Evolutionary conservation across 768 basidiomycete species (phyloP), one percentile per base, ranked within the genome.

Genomic region (Boletus rex-veris): DNA sequence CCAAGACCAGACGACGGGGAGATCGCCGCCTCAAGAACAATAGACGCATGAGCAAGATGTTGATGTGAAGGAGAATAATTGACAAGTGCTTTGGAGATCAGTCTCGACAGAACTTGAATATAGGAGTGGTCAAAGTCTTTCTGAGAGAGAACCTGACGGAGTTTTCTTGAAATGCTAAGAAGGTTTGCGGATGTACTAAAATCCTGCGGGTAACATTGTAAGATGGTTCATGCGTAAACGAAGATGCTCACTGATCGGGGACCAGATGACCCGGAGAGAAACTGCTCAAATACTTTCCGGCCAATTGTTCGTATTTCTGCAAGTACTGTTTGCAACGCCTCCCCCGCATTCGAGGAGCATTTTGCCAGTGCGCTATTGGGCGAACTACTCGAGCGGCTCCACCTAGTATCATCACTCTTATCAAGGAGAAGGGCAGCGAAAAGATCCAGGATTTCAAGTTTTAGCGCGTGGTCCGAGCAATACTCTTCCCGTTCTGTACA

Each of bases 1-100:
- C 86, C 88, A 24, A 82, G 74, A 5, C 95, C 94, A n/a, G 82
- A 79, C 7, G 83, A 81, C 15, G 84, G 77, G 3, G 80, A 80
- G 15, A 88, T 74, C 4, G 74, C 63, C 5, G 75, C 68, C 36
- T 77, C 73, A 4, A 95, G 72, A 7, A 63, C 60, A 31, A 71
- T 52, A 7, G 73, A 72, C 26, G 67, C 60, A n/a, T 49, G 45
- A 9, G 59, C 61, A 30, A 84, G 62, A 24, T 61, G 48, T 1
- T 51, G 39, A 46, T 82, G 78, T 4, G 53, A 40, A 3, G 69
- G 48, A 4, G 77, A 67, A 36, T 72, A 65, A 14, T 63, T 57
- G 14, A 71, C 58, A 3, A 86, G 64, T 3, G 71, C 63, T 31
- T 78, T 73, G 9, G 67, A 57, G 26, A 92, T 74, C 79, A 82